A percentile compares a stretch with the other conserved stretches of the same genome.
phyloP scores from a whole-genome alignment of 495 filamentous ascomycete species.

The Xylaria acuta region DNA sequence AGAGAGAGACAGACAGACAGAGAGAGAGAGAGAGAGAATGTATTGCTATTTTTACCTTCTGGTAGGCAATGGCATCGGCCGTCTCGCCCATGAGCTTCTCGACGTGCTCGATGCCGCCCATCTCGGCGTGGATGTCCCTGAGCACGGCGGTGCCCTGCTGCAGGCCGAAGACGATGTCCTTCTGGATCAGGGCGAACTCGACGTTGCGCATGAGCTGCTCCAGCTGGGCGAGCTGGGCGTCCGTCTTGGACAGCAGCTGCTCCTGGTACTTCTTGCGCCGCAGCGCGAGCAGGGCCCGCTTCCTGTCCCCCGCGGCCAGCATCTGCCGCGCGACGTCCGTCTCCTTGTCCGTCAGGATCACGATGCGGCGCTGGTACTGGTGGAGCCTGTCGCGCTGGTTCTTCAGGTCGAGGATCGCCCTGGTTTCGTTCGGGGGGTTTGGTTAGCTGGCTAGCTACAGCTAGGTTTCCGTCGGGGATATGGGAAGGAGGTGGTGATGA shows the following conservation, averaged over 20 bases:
- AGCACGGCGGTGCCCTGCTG: constrained; percentile 91
- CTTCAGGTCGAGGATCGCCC: constrained; percentile 94
- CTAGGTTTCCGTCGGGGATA: background rate
- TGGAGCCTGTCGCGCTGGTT: constrained; percentile 95
- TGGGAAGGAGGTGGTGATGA: background rate
- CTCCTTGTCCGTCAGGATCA: constrained; percentile 80
- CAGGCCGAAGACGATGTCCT: constrained; percentile 89
- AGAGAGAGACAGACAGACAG: background rate
- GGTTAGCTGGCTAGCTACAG: background rate
- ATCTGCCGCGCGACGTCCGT: constrained; percentile 82
- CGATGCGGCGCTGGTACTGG: constrained; percentile 90
- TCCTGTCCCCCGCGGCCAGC: constrained; percentile 74
- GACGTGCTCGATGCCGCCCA: constrained; percentile 92
- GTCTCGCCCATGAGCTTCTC: constrained; percentile 93
- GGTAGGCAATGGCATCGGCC: constrained; percentile 86
- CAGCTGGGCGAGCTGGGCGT: constrained; percentile 85
- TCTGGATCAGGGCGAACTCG: constrained; percentile 94
- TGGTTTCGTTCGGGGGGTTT: constrained; percentile 19
- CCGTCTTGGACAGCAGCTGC: constrained; percentile 85
- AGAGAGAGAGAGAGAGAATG: background rate
- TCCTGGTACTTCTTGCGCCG: constrained; percentile 98
- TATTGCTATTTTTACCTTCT: constrained; percentile 62
- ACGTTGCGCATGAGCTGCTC: constrained; percentile 83
- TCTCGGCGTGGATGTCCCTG: constrained; percentile 89
- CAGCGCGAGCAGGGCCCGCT: constrained; percentile 83